Percentiles rank a stretch among this genome's conserved stretches.
phyloP scores from a whole-genome alignment of 1,139 yeast genomes.

The Hyphopichia buzzinii region DNA sequence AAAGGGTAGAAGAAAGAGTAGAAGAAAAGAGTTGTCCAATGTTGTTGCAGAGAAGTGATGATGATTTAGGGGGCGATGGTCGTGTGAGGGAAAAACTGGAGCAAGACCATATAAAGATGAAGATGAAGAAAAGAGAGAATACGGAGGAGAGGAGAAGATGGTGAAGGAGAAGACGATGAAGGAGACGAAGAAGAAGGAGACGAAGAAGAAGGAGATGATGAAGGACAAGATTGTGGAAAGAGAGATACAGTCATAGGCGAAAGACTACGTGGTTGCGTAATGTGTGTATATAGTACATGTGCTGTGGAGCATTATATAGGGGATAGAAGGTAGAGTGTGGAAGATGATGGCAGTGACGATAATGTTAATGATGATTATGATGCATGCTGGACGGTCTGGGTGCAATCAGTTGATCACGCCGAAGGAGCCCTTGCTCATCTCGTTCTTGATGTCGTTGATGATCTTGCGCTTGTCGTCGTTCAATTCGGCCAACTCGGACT shows the following conservation, averaged over 20 bases:
- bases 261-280: no score
- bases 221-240: no score
- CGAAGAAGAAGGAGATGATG: not conserved
- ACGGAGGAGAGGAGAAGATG: not conserved
- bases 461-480: constrained; percentile 56
- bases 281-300: not conserved
- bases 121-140: not conserved
- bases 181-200: not conserved
- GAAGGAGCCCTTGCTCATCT: constrained; percentile 45
- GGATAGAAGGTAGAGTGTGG: no score
- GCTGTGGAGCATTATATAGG: not conserved
- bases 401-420: constrained; percentile 23
- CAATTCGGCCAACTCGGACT: constrained; percentile 58
- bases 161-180: not conserved
- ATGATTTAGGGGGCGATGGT: no score
- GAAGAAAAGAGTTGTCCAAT: no score
- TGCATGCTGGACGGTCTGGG: not conserved
- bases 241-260: no score
- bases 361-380: no score
- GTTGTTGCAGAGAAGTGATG: no score
- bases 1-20: not conserved
- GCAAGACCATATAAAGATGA: not conserved
- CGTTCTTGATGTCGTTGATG: constrained; percentile 37
- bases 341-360: no score
- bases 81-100: no score